A percentile compares a stretch with the other conserved stretches of the same genome.
These are phyloP conservation scores for Herpetomonas muscarum DNA, from an alignment of 208 protist species.

Conservation along the genomic window DNA sequence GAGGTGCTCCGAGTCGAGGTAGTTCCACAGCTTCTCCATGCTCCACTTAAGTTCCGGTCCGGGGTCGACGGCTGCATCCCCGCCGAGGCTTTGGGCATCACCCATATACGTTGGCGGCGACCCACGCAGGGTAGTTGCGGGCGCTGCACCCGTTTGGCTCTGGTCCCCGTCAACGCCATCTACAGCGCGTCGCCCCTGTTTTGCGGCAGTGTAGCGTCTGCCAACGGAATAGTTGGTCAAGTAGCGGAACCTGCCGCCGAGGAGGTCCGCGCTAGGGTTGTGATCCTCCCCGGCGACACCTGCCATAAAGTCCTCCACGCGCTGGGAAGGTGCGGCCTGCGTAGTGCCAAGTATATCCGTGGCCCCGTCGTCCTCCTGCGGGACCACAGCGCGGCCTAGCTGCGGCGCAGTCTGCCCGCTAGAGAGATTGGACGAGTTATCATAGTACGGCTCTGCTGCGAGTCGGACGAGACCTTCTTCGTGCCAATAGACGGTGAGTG, in stretches of 20 bases:
- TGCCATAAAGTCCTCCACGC: too few species aligned
- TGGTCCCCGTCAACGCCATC: too few species aligned
- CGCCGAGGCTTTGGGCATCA: neutral
- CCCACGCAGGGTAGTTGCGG: too few species aligned
- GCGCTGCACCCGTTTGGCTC: too few species aligned
- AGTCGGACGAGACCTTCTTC: slow-evolving; percentile 93
- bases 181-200: neutral
- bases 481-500: slow-evolving; percentile 86
- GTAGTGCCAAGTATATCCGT: too few species aligned
- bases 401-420: neutral
- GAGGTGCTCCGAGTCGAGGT: slow-evolving; percentile 32
- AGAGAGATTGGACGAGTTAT: too few species aligned
- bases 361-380: neutral
- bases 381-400: neutral
- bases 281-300: too few species aligned
- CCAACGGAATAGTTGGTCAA: slow-evolving; percentile 93
- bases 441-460: slow-evolving; percentile 86
- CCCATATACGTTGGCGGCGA: too few species aligned
- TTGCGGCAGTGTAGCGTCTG: slow-evolving; percentile 24
- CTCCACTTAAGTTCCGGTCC: slow-evolving; percentile 64
- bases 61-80: neutral
- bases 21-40: slow-evolving; percentile 51
- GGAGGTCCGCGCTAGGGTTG: neutral
- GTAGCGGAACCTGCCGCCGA: slow-evolving; percentile 69
- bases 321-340: too few species aligned